Base-by-base conservation (phyloP, 2,329 filamentous ascomycete genomes). In the Leptographium galeiforme region DNA sequence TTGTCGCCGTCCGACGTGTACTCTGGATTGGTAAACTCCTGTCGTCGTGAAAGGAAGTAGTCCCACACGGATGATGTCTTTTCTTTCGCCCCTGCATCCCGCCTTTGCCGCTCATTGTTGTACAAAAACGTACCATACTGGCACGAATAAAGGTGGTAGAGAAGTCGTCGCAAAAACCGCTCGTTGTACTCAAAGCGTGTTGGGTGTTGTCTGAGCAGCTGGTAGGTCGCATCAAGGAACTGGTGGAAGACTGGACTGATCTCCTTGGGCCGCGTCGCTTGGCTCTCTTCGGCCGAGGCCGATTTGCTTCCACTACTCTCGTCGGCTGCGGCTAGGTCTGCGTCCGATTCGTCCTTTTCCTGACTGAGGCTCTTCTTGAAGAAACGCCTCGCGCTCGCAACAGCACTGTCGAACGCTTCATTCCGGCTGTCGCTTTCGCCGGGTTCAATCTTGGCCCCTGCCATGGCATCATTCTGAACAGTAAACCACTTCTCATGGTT, bases 91-190 rank as follows among this genome's bases (percentile, higher is more conserved):
- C 74, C 76, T 25, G 80, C 77, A 45, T 93, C 85, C 16, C 80
- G 72, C 4, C 93, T 83, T 62, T 95, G 87, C 63, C 89, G 93
- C 66, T 98, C 93, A 53, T 82, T 94, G 69, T 98, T 96, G 68
- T 87, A 95, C 6, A 98, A 75, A 65, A 98, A 98, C 0, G 91
- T 96, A 47, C 93, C 93, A 58, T 96, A 98, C 65, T 98, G 93
- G 60, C 90, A 95, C 0, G 91, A 91, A 64, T 97, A 91, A 1
- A 95, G 77, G 65, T 98, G 93, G 64, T 97, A 98, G 2, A 97
- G 74, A 4, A 98, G 73, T 19, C 93, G 82, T 32, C 89, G 79
- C 8, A 98, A 72, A 67, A 98, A 97, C 6, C 91, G 82, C 66
- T 97, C 93, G 60, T 95, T 97, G 69, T 89, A 98, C 66, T 98